Evolutionary conservation across 177 flowering plant genomes (phyloP), one percentile per base, ranked within the genome.

Genomic region (Vitis hybrid): DNA sequence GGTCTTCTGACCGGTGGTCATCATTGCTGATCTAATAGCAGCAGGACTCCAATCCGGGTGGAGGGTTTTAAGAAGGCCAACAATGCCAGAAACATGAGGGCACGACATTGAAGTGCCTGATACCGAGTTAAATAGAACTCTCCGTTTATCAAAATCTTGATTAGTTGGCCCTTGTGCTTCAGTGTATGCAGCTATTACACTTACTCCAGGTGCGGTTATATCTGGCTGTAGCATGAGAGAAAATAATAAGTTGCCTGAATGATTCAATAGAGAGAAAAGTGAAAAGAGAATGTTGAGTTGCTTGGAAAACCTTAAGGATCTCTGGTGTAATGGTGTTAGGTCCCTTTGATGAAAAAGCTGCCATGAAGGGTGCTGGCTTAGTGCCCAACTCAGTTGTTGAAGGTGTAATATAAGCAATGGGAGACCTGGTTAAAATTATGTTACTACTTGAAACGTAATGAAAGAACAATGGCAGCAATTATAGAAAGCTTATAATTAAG

Each of bases 61-160:
- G 15, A 83, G 80, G 10, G 87, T 80, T 73, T 82, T 87, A 31
- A 90, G 80, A 15, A 90, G 87, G 50, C 90, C 96, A 8, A 51
- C 90, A 14, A 90, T 73, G 61, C 91, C 96, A n/a, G 93, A 77
- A 50, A 87, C 80, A 78, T 88, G 93, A 69, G 96, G 93, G 74
- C 92, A 85, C 14, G 97, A 83, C 90, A 89, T 86, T 18, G 92
- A 90, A 12, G 97, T 90, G 19, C 97, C 97, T n/a, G 91, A 88
- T 0, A 77, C 63, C 12, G 83, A 63, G 59, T 81, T 84, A 50
- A 74, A 90, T 11, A 14, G 63, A 22, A 80, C 70, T 2, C 82
- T 68, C 0, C 89, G 83, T 2, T 26, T 67, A 69, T 88, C 90
- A 58, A 67, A 76, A 10, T 31, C 67, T 68, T 72, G 64, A 19